Conservation (phyloP, 768 basidiomycete species). For the Tricholoma furcatifolium region DNA sequence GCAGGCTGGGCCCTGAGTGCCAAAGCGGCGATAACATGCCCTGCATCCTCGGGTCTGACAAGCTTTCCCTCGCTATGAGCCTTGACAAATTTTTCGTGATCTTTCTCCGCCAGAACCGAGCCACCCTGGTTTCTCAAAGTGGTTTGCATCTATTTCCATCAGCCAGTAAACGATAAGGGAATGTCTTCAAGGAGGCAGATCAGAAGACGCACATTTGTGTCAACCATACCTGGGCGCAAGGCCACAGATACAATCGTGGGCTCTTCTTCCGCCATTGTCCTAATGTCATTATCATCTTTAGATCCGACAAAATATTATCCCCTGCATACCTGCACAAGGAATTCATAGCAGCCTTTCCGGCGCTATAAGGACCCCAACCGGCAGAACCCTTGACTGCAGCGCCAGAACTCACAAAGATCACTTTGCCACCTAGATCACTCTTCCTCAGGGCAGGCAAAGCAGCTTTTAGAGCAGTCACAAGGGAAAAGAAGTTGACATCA, state of each 20-base stretch:
- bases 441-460: slow-evolving; percentile 69
- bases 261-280: slow-evolving; percentile 86
- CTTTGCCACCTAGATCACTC: slow-evolving; percentile 54
- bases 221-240: slow-evolving; percentile 84
- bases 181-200: background rate
- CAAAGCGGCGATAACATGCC: slow-evolving; percentile 76
- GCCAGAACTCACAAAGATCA: slow-evolving; percentile 87
- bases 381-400: slow-evolving; percentile 65
- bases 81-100: slow-evolving; percentile 57
- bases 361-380: slow-evolving; percentile 82
- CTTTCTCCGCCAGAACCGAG: slow-evolving; percentile 50
- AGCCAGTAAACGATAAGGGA: slow-evolving; percentile 3
- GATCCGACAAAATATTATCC: slow-evolving; percentile 3
- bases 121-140: slow-evolving; percentile 50
- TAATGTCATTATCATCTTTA: slow-evolving; percentile 22
- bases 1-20: slow-evolving; percentile 60
- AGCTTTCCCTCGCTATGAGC: slow-evolving; percentile 66
- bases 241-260: slow-evolving; percentile 72
- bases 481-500: slow-evolving; percentile 87
- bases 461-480: slow-evolving; percentile 66
- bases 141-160: slow-evolving; percentile 73
- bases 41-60: slow-evolving; percentile 71
- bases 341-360: slow-evolving; percentile 89
- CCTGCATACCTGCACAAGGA: slow-evolving; percentile 65
- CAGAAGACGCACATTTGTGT: slow-evolving; percentile 63